phyloP scores from a whole-genome alignment of 441 rosid genomes.

The Melastoma candidum region DNA sequence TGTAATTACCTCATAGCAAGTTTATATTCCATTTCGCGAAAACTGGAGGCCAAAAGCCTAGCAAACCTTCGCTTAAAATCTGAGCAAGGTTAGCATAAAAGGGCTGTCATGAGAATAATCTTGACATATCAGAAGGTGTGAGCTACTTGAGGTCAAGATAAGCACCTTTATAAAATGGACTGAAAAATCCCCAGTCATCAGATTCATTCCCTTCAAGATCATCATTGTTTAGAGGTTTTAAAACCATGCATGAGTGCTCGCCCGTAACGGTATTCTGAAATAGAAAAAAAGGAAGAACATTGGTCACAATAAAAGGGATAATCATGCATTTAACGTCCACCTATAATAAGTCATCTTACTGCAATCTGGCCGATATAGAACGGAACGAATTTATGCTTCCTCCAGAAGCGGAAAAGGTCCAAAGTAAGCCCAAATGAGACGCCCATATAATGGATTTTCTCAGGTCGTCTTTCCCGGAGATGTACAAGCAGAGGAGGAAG shows the following conservation, averaged over 20 bases:
- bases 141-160: not conserved
- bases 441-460: slow-evolving; percentile 86
- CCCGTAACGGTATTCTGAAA: slow-evolving; percentile 84
- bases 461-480: slow-evolving; percentile 74
- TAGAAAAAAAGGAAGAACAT: slow-evolving; percentile 1
- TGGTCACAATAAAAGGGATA: slow-evolving; percentile 6
- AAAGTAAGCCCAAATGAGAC: slow-evolving; percentile 97
- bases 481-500: slow-evolving; percentile 89
- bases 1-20: slow-evolving; percentile 84
- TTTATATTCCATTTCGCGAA: slow-evolving; percentile 73
- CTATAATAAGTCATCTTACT: slow-evolving; percentile 36
- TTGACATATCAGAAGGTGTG: too few relatives aligned
- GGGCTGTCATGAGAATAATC: slow-evolving; percentile 3
- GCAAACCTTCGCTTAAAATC: slow-evolving; percentile 72
- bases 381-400: slow-evolving; percentile 83
- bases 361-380: slow-evolving; percentile 80
- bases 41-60: slow-evolving; percentile 45
- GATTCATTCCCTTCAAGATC: slow-evolving; percentile 53
- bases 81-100: slow-evolving; percentile 18
- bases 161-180: slow-evolving; percentile 86
- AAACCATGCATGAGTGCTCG: slow-evolving; percentile 86
- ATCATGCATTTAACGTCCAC: slow-evolving; percentile 2
- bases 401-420: slow-evolving; percentile 95
- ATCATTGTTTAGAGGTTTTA: slow-evolving; percentile 68
- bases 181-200: slow-evolving; percentile 78